phyloP scores from a whole-genome alignment of 116 monocot genomes.

The Papilionanthe hybrid region DNA sequence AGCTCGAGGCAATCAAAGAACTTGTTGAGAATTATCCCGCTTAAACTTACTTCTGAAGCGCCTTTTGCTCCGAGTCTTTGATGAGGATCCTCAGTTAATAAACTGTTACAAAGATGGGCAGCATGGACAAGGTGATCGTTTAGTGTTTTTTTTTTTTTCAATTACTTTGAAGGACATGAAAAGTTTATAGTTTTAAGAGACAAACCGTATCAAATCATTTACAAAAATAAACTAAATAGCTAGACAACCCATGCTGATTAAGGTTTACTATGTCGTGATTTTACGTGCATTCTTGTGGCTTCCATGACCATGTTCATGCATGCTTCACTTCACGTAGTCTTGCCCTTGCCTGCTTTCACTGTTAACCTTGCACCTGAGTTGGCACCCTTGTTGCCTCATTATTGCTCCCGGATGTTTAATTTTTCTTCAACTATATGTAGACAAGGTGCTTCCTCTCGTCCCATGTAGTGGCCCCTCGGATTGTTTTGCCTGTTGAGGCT shows the following conservation, averaged over 20 bases:
- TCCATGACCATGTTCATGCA: too few relatives aligned
- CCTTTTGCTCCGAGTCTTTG: conserved; percentile 92
- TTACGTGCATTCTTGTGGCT: too few relatives aligned
- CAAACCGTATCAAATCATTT: neutral
- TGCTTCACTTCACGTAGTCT: too few relatives aligned
- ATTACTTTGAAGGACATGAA: neutral
- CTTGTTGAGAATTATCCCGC: neutral
- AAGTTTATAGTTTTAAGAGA: neutral
- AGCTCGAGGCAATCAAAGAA: neutral
- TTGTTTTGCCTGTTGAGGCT: too few relatives aligned
- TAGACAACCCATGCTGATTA: neutral
- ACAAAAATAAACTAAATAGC: neutral
- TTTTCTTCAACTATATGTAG: too few relatives aligned
- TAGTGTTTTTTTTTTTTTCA: neutral
- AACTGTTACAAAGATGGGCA: conserved; percentile 30
- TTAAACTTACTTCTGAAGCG: conserved; percentile 64
- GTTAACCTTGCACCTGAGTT: too few relatives aligned
- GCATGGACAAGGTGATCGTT: neutral
- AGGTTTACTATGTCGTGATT: neutral
- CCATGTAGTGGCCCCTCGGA: too few relatives aligned
- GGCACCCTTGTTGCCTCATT: too few relatives aligned
- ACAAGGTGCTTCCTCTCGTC: too few relatives aligned
- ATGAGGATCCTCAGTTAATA: conserved; percentile 94
- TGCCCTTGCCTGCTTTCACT: too few relatives aligned
- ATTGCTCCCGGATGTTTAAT: too few relatives aligned